phyloP scores from a whole-genome alignment of 345 rosid species.

The Eucalyptus virginea region DNA sequence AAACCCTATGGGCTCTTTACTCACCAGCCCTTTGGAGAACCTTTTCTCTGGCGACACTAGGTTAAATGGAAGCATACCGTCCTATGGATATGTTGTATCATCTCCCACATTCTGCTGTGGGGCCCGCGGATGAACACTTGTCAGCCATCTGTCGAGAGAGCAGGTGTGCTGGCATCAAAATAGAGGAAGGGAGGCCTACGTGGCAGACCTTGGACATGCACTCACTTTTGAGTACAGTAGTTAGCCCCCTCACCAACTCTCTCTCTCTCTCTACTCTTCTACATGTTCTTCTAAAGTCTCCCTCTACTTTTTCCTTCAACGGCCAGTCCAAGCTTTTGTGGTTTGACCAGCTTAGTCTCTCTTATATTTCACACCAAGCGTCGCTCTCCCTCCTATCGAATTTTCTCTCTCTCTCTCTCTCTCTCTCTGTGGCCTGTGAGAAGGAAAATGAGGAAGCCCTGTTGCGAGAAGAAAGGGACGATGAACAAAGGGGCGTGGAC shows the following conservation, averaged over 20 bases:
- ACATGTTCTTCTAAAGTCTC: background rate
- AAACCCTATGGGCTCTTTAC: background rate
- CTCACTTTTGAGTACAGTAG: background rate
- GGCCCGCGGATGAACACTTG: background rate
- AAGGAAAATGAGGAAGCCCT: conserved; percentile 8
- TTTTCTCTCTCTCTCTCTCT: background rate
- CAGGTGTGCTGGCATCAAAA: background rate
- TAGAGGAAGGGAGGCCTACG: background rate
- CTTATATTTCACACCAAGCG: background rate
- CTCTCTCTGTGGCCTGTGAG: background rate
- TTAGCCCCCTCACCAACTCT: background rate
- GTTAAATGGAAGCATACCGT: background rate
- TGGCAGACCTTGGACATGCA: background rate
- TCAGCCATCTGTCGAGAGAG: background rate
- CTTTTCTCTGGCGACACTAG: background rate
- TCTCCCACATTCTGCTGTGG: background rate
- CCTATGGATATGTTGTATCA: background rate
- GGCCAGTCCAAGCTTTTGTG: background rate
- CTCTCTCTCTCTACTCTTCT: background rate
- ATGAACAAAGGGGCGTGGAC: conserved; percentile 17
- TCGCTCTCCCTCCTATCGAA: background rate
- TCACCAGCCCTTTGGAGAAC: background rate
- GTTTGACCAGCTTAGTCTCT: background rate
- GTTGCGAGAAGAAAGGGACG: background rate
- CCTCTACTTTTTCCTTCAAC: background rate